These are phyloP conservation scores for Hypoxylon sp. DNA, from an alignment of 2,329 filamentous ascomycete genomes.

Conservation along the genomic window DNA sequence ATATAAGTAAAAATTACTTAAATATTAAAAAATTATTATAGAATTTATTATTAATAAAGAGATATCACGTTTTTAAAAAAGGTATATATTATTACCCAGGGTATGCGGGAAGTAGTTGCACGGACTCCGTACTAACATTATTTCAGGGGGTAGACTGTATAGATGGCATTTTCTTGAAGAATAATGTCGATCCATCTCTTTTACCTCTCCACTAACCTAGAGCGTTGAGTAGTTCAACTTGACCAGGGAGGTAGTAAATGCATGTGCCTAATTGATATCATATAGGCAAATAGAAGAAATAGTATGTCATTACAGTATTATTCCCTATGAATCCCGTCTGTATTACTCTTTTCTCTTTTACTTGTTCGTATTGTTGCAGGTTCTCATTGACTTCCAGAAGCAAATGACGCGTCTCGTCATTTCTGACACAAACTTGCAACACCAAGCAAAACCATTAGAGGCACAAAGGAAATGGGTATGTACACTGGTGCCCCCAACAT, in stretches of 20 bases:
- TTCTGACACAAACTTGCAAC: slow-evolving; percentile 27
- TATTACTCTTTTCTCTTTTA: slow-evolving; percentile 12
- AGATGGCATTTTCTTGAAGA: not conserved
- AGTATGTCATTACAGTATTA: slow-evolving; percentile 25
- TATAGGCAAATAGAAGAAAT: slow-evolving; percentile 11
- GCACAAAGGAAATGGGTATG: slow-evolving; percentile 21
- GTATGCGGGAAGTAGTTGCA: too few relatives aligned
- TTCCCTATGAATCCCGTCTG: slow-evolving; percentile 19
- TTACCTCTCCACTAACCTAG: not conserved
- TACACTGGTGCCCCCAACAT: slow-evolving; percentile 9
- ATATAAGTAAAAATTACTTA: not conserved
- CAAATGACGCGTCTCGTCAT: slow-evolving; percentile 20
- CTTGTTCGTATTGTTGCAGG: slow-evolving; percentile 7
- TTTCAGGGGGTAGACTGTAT: too few relatives aligned
- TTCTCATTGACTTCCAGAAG: slow-evolving; percentile 19
- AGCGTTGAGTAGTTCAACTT: not conserved
- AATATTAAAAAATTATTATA: too few relatives aligned
- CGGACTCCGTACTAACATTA: too few relatives aligned
- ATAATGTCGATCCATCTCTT: not conserved
- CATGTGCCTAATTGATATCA: not conserved
- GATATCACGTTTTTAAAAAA: too few relatives aligned
- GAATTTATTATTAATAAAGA: too few relatives aligned
- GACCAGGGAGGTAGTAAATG: not conserved
- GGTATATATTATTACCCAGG: too few relatives aligned
- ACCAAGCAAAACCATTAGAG: slow-evolving; percentile 24